A percentile compares a stretch with the other conserved stretches of the same genome.
Evolutionary conservation across 495 filamentous ascomycete genomes (phyloP).

Genomic region (Xylaria venustula): DNA sequence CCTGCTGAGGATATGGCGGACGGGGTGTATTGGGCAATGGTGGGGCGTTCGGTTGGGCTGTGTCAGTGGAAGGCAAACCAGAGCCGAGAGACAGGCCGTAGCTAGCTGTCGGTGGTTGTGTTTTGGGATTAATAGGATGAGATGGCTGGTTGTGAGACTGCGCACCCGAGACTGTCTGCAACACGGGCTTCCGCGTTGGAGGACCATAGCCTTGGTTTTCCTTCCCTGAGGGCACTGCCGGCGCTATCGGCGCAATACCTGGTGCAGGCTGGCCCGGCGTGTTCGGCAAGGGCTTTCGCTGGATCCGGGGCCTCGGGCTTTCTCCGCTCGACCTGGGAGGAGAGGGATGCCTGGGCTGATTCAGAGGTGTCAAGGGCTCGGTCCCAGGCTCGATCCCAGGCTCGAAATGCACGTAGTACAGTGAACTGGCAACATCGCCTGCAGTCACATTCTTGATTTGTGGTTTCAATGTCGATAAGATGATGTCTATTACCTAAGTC

Average conservation of each 20-base stretch:
- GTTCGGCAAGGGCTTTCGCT: slow-evolving; percentile 43
- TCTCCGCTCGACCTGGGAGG: slow-evolving; percentile 49
- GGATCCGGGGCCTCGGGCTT: slow-evolving; percentile 42
- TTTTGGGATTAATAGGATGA: too few relatives aligned
- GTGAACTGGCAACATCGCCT: slow-evolving; percentile 79
- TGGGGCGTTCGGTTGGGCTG: slow-evolving; percentile 14
- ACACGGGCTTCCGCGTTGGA: slow-evolving; percentile 14
- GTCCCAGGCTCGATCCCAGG: slow-evolving; percentile 62
- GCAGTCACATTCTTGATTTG: slow-evolving; percentile 81
- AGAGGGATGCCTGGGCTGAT: slow-evolving; percentile 34
- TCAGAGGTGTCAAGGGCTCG: slow-evolving; percentile 46
- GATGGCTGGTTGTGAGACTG: background rate
- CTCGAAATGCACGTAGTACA: slow-evolving; percentile 86
- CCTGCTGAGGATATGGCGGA: slow-evolving; percentile 15
- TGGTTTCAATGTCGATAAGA: slow-evolving; percentile 89
- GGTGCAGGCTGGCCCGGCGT: slow-evolving; percentile 19
- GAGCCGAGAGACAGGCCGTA: slow-evolving; percentile 24
- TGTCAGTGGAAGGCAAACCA: slow-evolving; percentile 8
- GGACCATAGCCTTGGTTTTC: slow-evolving; percentile 21
- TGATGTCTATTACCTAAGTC: slow-evolving; percentile 77
- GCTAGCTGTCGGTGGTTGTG: background rate
- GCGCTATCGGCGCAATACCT: slow-evolving; percentile 6
- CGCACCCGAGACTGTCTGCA: background rate
- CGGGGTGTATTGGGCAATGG: slow-evolving; percentile 11
- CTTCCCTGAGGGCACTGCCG: slow-evolving; percentile 18